A percentile compares a stretch with the other conserved stretches of the same genome.
Conservation (phyloP, 2,329 filamentous ascomycete genomes). For the Aspergillus pseudoterreus region DNA sequence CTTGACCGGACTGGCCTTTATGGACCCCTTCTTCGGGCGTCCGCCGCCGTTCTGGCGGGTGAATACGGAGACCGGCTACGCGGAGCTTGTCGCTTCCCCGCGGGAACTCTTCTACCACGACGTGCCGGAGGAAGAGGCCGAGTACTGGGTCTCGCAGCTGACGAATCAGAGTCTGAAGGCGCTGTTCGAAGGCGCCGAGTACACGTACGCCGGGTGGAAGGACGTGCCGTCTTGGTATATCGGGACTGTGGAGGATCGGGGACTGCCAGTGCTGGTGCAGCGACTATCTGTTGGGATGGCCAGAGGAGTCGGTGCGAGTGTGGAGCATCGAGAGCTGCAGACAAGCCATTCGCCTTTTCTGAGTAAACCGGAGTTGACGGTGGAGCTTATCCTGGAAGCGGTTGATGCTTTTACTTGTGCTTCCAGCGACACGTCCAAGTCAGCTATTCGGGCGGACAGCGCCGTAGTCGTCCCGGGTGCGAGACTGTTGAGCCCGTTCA, state of each 20-base stretch:
- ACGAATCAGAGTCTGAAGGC: constrained; percentile 41
- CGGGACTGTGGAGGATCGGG: constrained; percentile 41
- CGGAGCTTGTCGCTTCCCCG: constrained; percentile 35
- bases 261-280: constrained; percentile 40
- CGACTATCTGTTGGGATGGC: constrained; percentile 37
- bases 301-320: constrained; percentile 32
- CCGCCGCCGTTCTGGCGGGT: constrained; percentile 43
- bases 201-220: constrained; percentile 46
- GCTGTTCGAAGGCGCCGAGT: constrained; percentile 45
- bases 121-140: constrained; percentile 41
- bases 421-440: background rate
- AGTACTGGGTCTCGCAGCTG: constrained; percentile 43
- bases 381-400: constrained; percentile 36
- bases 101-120: constrained; percentile 51
- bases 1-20: constrained; percentile 36
- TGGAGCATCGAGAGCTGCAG: constrained; percentile 40
- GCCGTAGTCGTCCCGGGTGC: constrained; percentile 8
- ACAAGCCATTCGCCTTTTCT: constrained; percentile 51
- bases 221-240: constrained; percentile 50
- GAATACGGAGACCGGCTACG: constrained; percentile 41
- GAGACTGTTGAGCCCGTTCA: constrained; percentile 12
- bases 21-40: constrained; percentile 40
- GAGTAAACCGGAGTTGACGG: constrained; percentile 43
- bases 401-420: constrained; percentile 23
- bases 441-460: background rate